phyloP scores from a whole-genome alignment of 805 yeast genomes.

The Wickerhamomyces bisporus region DNA sequence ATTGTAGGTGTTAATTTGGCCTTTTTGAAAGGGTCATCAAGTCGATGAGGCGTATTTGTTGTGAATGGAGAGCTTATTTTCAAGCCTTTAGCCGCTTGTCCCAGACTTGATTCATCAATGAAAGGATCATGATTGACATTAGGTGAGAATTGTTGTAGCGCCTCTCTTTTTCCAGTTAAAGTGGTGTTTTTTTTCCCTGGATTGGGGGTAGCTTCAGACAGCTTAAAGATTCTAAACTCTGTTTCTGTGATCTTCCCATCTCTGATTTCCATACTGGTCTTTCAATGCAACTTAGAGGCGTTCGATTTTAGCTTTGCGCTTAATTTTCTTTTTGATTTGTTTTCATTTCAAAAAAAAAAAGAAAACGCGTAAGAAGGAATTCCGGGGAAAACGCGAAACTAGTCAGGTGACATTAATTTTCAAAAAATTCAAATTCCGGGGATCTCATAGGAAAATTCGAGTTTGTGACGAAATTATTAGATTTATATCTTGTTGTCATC shows the following conservation, averaged over 20 bases:
- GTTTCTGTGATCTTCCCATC: too few relatives aligned
- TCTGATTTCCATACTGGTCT: too few relatives aligned
- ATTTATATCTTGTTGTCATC: too few relatives aligned
- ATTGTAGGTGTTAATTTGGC: neutral
- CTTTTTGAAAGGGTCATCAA: neutral
- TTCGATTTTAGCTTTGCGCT: neutral
- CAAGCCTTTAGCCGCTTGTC: slow-evolving; percentile 7
- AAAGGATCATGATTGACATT: slow-evolving; percentile 14
- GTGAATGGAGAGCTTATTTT: slow-evolving; percentile 17
- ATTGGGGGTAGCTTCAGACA: neutral
- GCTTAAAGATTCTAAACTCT: neutral
- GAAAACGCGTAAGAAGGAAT: neutral
- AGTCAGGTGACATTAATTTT: too few relatives aligned
- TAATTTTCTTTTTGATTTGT: neutral
- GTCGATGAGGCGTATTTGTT: slow-evolving; percentile 3
- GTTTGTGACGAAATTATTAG: too few relatives aligned
- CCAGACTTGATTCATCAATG: slow-evolving; percentile 9
- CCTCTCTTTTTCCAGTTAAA: neutral
- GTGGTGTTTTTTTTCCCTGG: neutral
- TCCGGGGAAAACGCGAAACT: neutral
- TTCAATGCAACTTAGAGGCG: too few relatives aligned
- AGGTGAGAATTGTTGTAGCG: neutral
- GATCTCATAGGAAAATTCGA: too few relatives aligned
- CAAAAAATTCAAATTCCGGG: too few relatives aligned
- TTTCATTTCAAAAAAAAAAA: too few relatives aligned